Evolutionary conservation across 768 basidiomycete genomes (phyloP).

Genomic region (Tephrocybe sp.): DNA sequence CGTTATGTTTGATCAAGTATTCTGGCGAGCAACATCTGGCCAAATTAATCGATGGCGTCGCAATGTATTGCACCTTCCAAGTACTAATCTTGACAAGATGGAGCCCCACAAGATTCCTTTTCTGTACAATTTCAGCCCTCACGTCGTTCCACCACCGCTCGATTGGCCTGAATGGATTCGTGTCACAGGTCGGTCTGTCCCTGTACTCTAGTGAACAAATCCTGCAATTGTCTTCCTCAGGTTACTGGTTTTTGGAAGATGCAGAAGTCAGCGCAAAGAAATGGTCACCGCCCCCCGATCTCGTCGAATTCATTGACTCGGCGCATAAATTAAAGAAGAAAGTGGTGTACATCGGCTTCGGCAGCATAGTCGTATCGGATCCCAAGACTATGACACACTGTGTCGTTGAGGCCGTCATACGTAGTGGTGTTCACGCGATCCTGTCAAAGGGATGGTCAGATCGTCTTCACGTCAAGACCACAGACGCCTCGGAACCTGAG

Average conservation of each 20-base stretch:
- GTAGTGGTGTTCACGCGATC: slow-evolving; percentile 89
- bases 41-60: slow-evolving; percentile 95
- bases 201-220: background rate
- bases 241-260: slow-evolving; percentile 97
- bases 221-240: slow-evolving; percentile 36
- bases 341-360: slow-evolving; percentile 97
- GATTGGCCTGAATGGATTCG: slow-evolving; percentile 99
- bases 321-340: slow-evolving; percentile 80
- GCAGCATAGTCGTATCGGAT: slow-evolving; percentile 95
- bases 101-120: slow-evolving; percentile 98
- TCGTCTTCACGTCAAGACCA: slow-evolving; percentile 67
- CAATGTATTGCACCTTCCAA: slow-evolving; percentile 68
- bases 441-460: slow-evolving; percentile 99
- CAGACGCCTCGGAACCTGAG: slow-evolving; percentile 60
- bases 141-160: slow-evolving; percentile 86
- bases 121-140: slow-evolving; percentile 95
- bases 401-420: slow-evolving; percentile 84
- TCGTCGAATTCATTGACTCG: slow-evolving; percentile 79
- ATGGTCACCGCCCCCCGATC: slow-evolving; percentile 83
- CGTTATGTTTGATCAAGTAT: slow-evolving; percentile 97
- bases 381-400: slow-evolving; percentile 90
- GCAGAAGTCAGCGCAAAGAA: slow-evolving; percentile 87
- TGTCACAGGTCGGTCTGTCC: slow-evolving; percentile 62
- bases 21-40: slow-evolving; percentile 93
- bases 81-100: slow-evolving; percentile 92